These are phyloP conservation scores for Colletotrichum caudatum DNA, from an alignment of 2,329 filamentous ascomycete genomes.

Conservation along the genomic window DNA sequence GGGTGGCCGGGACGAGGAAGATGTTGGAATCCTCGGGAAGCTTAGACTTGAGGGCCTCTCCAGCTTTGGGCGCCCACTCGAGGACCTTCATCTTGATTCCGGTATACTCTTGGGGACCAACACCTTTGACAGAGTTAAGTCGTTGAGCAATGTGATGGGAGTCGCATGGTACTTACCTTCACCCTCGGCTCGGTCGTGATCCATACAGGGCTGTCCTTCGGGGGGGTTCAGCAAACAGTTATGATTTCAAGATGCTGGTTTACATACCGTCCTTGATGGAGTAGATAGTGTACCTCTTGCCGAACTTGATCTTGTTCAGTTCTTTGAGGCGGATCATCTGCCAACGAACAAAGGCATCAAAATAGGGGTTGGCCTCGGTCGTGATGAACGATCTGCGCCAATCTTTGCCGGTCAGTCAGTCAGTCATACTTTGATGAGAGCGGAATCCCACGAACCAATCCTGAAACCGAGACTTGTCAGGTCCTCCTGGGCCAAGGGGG, in stretches of 20 bases:
- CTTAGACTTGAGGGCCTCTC: slow-evolving; percentile 79
- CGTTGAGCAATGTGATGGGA: too few relatives aligned
- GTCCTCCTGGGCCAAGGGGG: slow-evolving; percentile 51
- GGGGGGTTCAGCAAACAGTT: slow-evolving; percentile 32
- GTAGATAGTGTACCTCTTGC: slow-evolving; percentile 94
- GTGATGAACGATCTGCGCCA: slow-evolving; percentile 69
- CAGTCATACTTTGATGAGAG: too few relatives aligned
- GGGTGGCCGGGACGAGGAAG: slow-evolving; percentile 90
- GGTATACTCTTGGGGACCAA: slow-evolving; percentile 69
- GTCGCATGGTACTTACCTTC: slow-evolving; percentile 48
- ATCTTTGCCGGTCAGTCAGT: slow-evolving; percentile 54
- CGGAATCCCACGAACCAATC: slow-evolving; percentile 10
- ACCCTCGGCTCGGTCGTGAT: slow-evolving; percentile 61
- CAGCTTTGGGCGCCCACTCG: slow-evolving; percentile 85
- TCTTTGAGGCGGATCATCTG: slow-evolving; percentile 95
- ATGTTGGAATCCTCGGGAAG: slow-evolving; percentile 83
- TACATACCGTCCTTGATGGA: slow-evolving; percentile 70
- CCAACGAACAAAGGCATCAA: slow-evolving; percentile 93
- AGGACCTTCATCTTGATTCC: slow-evolving; percentile 91
- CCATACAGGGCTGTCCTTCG: slow-evolving; percentile 67
- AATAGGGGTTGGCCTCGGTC: slow-evolving; percentile 95
- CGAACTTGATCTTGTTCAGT: slow-evolving; percentile 92
- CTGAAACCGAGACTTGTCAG: slow-evolving; percentile 41
- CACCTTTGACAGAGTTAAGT: slow-evolving; percentile 21
- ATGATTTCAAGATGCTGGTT: background rate